Percentiles rank a stretch among this genome's conserved stretches.
Conservation (phyloP, 140 eudicot species). For the Flaveria floridana region DNA sequence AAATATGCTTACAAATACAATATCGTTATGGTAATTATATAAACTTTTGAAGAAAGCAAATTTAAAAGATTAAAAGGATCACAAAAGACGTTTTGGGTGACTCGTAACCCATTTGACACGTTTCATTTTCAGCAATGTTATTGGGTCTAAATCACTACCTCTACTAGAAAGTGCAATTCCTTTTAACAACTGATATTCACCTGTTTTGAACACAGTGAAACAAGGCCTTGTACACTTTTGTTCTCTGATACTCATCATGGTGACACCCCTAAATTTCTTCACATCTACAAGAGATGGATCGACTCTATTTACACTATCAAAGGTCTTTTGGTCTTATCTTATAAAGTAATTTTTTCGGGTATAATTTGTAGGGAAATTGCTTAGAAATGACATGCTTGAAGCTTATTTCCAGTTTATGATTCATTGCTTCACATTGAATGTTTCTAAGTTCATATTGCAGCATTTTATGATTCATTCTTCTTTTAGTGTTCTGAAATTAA, state of each 20-base stretch:
- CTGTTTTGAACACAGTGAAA: conserved; percentile 37
- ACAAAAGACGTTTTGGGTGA: no score
- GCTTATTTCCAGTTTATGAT: background rate
- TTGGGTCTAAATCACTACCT: background rate
- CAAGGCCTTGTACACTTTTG: conserved; percentile 62
- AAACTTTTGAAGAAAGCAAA: no score
- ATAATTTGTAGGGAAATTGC: background rate
- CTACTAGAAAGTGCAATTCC: background rate
- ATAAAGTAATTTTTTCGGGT: background rate
- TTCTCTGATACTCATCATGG: conserved; percentile 72
- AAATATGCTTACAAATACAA: background rate
- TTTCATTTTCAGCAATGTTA: background rate
- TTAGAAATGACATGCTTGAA: background rate
- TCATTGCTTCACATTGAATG: background rate
- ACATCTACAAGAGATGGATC: conserved; percentile 83
- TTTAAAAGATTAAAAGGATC: no score
- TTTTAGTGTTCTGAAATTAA: no score
- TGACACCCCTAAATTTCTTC: conserved; percentile 64
- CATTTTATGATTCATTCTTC: no score
- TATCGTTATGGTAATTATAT: background rate
- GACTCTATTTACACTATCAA: conserved; percentile 65
- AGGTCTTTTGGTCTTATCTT: conserved; percentile 40
- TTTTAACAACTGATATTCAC: background rate
- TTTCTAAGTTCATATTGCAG: background rate
- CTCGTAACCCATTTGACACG: background rate